Evolutionary conservation across 2,329 filamentous ascomycete species (phyloP).

Genomic region (Bertia moriformis): DNA sequence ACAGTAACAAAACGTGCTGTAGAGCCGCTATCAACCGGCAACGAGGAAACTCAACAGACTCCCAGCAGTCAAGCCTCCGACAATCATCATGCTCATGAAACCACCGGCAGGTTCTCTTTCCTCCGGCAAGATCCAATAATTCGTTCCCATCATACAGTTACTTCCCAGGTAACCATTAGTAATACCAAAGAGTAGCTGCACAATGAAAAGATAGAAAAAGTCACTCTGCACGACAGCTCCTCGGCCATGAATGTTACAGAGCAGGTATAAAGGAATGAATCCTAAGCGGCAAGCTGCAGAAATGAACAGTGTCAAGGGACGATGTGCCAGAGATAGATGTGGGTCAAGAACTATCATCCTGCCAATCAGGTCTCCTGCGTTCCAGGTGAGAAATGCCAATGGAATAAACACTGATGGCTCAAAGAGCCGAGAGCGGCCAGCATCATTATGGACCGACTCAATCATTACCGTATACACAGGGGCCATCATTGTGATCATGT

Average conservation of each 20-base stretch:
- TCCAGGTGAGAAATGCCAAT: conserved; percentile 52
- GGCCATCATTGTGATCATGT: not conserved
- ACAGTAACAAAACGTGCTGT: too few relatives aligned
- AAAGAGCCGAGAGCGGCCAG: conserved; percentile 26
- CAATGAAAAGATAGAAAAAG: conserved; percentile 44
- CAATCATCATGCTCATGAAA: conserved; percentile 52
- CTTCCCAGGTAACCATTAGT: conserved; percentile 49
- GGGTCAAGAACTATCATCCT: conserved; percentile 19
- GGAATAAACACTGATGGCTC: conserved; percentile 46
- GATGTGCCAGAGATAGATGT: not conserved
- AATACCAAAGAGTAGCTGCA: conserved; percentile 43
- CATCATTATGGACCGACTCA: conserved; percentile 3
- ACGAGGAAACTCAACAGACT: conserved; percentile 44
- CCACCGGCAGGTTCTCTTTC: conserved; percentile 50
- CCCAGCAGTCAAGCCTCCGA: conserved; percentile 44
- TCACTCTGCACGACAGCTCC: conserved; percentile 42
- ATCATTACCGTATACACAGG: not conserved
- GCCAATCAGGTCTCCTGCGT: conserved; percentile 44
- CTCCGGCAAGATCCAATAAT: conserved; percentile 39
- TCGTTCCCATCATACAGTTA: conserved; percentile 52
- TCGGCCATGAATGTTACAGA: conserved; percentile 46
- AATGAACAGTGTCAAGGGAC: conserved; percentile 19
- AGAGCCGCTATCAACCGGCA: too few relatives aligned
- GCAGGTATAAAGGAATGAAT: conserved; percentile 48
- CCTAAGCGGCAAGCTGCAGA: conserved; percentile 32